Conservation (phyloP, 306 rosid species). For the Malus sieversii region DNA sequence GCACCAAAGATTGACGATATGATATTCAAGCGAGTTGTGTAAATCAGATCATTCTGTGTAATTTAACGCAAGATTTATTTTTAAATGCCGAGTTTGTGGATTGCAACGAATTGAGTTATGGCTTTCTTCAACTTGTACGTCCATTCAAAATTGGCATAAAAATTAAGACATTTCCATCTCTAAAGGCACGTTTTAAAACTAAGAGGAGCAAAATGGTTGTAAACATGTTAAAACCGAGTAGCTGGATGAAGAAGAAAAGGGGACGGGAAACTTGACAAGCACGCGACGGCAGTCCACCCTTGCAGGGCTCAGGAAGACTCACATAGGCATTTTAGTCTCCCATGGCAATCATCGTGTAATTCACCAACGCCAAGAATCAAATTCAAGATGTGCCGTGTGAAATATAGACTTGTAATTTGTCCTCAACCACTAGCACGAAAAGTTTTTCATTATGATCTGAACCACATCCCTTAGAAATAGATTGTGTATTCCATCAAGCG, state of each 20-base stretch:
- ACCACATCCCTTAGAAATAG: too few relatives aligned
- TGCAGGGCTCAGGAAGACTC: too few relatives aligned
- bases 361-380: fast-evolving
- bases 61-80: not conserved
- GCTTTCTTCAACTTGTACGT: not conserved
- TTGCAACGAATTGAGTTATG: not conserved
- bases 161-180: not conserved
- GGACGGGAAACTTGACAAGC: too few relatives aligned
- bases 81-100: not conserved
- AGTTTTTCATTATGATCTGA: too few relatives aligned
- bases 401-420: fast-evolving
- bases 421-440: too few relatives aligned
- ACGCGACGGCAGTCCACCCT: too few relatives aligned
- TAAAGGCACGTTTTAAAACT: not conserved
- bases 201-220: not conserved
- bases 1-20: not conserved
- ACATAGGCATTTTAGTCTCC: too few relatives aligned
- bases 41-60: not conserved
- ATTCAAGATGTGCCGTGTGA: too few relatives aligned
- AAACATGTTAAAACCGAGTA: not conserved
- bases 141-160: not conserved
- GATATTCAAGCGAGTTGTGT: not conserved
- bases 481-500: not conserved
- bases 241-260: not conserved
- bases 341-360: too few relatives aligned